Evolutionary conservation across 306 rosid species (phyloP).

Genomic region (Biancaea sappan): DNA sequence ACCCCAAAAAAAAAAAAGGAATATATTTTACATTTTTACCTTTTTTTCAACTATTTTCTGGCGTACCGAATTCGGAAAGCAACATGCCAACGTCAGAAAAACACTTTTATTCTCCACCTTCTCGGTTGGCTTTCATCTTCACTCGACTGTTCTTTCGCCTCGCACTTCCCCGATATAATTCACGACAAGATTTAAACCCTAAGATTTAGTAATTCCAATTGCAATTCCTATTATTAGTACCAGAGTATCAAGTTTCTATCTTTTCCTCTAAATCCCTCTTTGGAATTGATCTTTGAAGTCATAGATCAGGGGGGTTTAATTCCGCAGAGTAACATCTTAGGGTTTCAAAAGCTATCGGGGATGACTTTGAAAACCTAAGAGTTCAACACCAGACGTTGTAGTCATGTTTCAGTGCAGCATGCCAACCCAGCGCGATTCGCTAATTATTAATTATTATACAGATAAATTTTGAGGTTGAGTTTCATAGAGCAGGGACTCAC

Average conservation of each 20-base stretch:
- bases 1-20: too few relatives aligned
- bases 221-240: background rate
- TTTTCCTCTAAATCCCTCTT: background rate
- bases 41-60: background rate
- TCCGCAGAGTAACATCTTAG: constrained; percentile 11
- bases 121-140: background rate
- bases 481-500: constrained; percentile 6
- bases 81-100: background rate
- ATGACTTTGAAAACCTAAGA: constrained; percentile 29
- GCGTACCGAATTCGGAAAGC: background rate
- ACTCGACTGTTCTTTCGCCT: background rate
- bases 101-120: background rate
- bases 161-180: background rate
- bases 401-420: background rate
- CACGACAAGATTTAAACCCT: constrained; percentile 19
- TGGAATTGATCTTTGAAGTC: background rate
- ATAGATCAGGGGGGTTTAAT: background rate
- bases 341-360: constrained; percentile 22
- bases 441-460: background rate
- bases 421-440: background rate
- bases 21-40: too few relatives aligned
- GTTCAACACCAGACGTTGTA: background rate
- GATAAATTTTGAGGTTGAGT: constrained; percentile 9
- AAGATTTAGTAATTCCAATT: background rate
- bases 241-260: background rate